These are phyloP conservation scores for Ceratocystis cacaofunesta DNA, from an alignment of 2,329 filamentous ascomycete species.

Conservation along the genomic window DNA sequence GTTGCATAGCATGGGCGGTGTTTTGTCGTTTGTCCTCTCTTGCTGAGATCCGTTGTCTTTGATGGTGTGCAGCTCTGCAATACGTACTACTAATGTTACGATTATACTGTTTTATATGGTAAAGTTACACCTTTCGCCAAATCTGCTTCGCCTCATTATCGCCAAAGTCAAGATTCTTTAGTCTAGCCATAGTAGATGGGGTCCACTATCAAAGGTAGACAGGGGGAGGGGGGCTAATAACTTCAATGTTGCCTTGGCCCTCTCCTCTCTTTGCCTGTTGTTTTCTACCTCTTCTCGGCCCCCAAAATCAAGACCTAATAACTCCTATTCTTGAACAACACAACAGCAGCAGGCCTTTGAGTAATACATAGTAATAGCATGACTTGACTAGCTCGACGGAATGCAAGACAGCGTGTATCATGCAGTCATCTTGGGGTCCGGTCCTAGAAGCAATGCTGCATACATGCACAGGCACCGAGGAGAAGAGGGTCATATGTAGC, in stretches of 20 bases:
- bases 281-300: background rate
- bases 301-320: background rate
- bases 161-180: background rate
- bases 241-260: background rate
- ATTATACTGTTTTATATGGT: background rate
- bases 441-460: background rate
- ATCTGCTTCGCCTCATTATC: conserved; percentile 2
- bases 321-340: background rate
- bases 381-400: background rate
- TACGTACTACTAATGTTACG: background rate
- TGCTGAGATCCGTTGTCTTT: background rate
- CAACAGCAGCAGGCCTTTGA: background rate
- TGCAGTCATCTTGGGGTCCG: background rate
- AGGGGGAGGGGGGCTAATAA: background rate
- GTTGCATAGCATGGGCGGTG: background rate
- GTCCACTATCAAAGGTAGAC: background rate
- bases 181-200: no score
- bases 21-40: background rate
- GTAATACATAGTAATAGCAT: background rate
- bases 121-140: background rate
- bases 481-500: no score
- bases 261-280: background rate
- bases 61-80: background rate
- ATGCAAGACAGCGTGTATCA: background rate
- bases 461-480: background rate